Evolutionary conservation across 1,139 yeast species (phyloP).

Genomic region (Magnusiomyces ingens): DNA sequence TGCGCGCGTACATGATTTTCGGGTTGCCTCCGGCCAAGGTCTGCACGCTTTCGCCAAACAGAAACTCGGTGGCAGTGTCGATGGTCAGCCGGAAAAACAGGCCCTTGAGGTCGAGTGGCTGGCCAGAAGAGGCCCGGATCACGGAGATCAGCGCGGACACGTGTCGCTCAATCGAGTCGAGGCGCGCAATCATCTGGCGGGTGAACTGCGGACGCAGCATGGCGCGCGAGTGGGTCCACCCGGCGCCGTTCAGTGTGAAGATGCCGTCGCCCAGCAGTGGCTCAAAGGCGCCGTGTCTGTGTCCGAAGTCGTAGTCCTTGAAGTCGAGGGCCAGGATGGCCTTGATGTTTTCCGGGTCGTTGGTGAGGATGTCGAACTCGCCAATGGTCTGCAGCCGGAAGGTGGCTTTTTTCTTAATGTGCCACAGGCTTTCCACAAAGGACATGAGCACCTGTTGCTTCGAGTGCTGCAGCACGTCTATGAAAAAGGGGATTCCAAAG

Average conservation of each 20-base stretch:
- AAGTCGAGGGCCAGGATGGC: constrained; percentile 32
- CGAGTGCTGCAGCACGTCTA: background rate
- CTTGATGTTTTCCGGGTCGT: constrained; percentile 40
- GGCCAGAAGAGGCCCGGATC: constrained; percentile 25
- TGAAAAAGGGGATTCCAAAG: constrained; percentile 5
- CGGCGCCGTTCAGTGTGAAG: constrained; percentile 44
- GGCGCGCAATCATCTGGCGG: constrained; percentile 46
- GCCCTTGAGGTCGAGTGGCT: constrained; percentile 41
- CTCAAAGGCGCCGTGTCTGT: constrained; percentile 38
- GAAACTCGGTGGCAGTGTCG: constrained; percentile 53
- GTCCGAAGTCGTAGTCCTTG: constrained; percentile 42
- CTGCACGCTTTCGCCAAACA: constrained; percentile 48
- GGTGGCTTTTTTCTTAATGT: too few relatives aligned
- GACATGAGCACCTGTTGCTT: background rate
- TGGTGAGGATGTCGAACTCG: constrained; percentile 23
- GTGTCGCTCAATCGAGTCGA: constrained; percentile 41
- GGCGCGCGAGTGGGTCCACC: constrained; percentile 49
- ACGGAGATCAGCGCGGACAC: constrained; percentile 36
- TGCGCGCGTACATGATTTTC: constrained; percentile 21
- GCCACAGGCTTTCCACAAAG: background rate
- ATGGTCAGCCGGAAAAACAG: constrained; percentile 47
- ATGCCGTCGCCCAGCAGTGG: constrained; percentile 49
- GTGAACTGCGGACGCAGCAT: constrained; percentile 50
- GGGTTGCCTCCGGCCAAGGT: constrained; percentile 32
- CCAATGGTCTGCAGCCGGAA: constrained; percentile 4